phyloP scores from a whole-genome alignment of 306 rosid genomes.

The Luffa acutangula region DNA sequence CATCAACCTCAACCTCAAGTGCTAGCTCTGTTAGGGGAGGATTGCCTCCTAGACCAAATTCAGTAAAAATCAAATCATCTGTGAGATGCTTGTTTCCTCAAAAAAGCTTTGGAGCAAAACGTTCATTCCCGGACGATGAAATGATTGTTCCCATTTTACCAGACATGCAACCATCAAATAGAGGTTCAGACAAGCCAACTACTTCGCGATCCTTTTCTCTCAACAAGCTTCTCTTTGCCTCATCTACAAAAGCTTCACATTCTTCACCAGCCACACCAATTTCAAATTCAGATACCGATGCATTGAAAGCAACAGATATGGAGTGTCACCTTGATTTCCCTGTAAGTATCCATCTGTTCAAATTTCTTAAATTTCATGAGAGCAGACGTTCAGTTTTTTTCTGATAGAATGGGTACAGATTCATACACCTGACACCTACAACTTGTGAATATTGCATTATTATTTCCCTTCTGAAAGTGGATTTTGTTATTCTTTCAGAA shows the following conservation, averaged over 20 bases:
- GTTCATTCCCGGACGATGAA: slow-evolving; percentile 37
- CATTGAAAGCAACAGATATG: slow-evolving; percentile 23
- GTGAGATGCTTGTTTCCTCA: slow-evolving; percentile 44
- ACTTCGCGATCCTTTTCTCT: slow-evolving; percentile 55
- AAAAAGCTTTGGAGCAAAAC: slow-evolving; percentile 41
- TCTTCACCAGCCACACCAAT: slow-evolving; percentile 71
- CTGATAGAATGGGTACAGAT: background rate
- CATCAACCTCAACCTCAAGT: slow-evolving; percentile 31
- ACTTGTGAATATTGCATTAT: background rate
- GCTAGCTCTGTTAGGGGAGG: slow-evolving; percentile 55
- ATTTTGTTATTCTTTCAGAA: slow-evolving; percentile 32
- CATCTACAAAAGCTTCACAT: slow-evolving; percentile 36
- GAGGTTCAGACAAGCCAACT: slow-evolving; percentile 36
- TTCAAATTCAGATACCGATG: slow-evolving; percentile 29
- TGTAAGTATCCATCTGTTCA: slow-evolving; percentile 29
- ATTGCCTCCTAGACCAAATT: slow-evolving; percentile 61
- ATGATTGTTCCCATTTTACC: slow-evolving; percentile 53
- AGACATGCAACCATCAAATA: slow-evolving; percentile 34
- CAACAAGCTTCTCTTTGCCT: slow-evolving; percentile 42
- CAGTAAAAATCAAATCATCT: slow-evolving; percentile 44
- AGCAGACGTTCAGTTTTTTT: background rate
- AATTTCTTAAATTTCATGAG: background rate
- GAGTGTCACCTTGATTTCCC: slow-evolving; percentile 28
- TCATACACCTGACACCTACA: background rate
- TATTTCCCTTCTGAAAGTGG: slow-evolving; percentile 3